Conservation (phyloP, 169 alveolate genomes). For the Plasmodium cynomolgi region DNA sequence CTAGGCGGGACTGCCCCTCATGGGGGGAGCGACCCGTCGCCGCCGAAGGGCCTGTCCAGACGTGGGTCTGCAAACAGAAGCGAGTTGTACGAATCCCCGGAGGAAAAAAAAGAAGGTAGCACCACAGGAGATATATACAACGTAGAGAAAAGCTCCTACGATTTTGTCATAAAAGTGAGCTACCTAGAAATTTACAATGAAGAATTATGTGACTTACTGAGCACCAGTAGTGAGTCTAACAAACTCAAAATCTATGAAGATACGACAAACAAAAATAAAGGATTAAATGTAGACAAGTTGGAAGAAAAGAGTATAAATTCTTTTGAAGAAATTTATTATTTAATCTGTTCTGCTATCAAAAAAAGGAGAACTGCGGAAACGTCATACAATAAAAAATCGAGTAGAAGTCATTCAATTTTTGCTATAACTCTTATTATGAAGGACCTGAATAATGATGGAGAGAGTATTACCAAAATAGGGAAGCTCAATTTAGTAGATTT, state of each 20-base stretch:
- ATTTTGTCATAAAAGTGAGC: slow-evolving; percentile 87
- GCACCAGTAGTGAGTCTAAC: slow-evolving; percentile 75
- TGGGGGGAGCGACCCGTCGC: not conserved
- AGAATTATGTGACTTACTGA: slow-evolving; percentile 87
- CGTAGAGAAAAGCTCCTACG: slow-evolving; percentile 68
- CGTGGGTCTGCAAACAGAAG: not conserved
- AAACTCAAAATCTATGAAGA: slow-evolving; percentile 80
- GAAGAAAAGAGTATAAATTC: slow-evolving; percentile 88
- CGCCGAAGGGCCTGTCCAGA: not conserved
- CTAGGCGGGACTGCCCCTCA: not conserved
- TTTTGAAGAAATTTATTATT: slow-evolving; percentile 89
- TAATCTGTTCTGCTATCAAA: slow-evolving; percentile 87
- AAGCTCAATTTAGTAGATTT: slow-evolving; percentile 94
- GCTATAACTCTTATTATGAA: slow-evolving; percentile 89
- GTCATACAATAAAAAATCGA: slow-evolving; percentile 87
- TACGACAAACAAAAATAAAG: slow-evolving; percentile 79
- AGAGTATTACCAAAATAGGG: slow-evolving; percentile 89
- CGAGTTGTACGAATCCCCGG: not conserved
- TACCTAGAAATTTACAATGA: slow-evolving; percentile 91
- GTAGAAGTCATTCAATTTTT: slow-evolving; percentile 93
- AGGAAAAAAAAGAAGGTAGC: not conserved
- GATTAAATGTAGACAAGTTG: slow-evolving; percentile 85
- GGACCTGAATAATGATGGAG: slow-evolving; percentile 89
- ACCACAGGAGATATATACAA: not conserved
- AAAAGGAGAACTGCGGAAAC: slow-evolving; percentile 92